A percentile compares a stretch with the other conserved stretches of the same genome.
phyloP scores from a whole-genome alignment of 129 eudicot genomes.

The Kitagawia praeruptora region DNA sequence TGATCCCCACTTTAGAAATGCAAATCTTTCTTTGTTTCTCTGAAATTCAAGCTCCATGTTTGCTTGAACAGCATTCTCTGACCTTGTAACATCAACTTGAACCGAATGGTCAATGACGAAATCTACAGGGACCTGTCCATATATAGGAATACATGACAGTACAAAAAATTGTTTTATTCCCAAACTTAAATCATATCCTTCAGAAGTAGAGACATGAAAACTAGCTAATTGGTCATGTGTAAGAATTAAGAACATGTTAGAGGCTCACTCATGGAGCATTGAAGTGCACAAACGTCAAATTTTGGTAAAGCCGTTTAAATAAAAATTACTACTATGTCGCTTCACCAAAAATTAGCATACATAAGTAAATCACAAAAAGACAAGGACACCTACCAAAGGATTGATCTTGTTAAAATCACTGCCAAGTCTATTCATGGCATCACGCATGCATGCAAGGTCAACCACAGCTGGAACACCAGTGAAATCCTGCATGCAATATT shows the following conservation, averaged over 20 bases:
- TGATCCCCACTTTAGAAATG: constrained; percentile 94
- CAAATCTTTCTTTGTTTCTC: constrained; percentile 95
- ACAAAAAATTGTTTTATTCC: background rate
- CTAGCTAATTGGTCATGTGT: background rate
- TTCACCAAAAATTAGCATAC: background rate
- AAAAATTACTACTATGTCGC: background rate
- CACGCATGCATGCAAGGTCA: constrained; percentile 97
- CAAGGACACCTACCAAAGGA: constrained; percentile 58
- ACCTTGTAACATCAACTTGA: constrained; percentile 90
- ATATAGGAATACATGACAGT: background rate
- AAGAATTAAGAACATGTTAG: background rate
- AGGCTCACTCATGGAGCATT: background rate
- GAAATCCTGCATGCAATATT: constrained; percentile 55
- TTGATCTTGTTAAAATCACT: constrained; percentile 88
- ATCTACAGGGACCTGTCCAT: constrained; percentile 87
- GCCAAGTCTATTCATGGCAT: constrained; percentile 95
- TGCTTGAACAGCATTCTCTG: constrained; percentile 92
- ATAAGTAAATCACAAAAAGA: background rate
- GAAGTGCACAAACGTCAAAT: background rate
- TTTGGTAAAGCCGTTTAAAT: background rate
- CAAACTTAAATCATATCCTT: background rate
- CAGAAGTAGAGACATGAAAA: background rate
- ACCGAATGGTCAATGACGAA: constrained; percentile 97
- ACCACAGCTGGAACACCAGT: constrained; percentile 99
- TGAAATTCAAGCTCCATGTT: constrained; percentile 92